A percentile compares a stretch with the other conserved stretches of the same genome.
Conservation (phyloP, 129 eudicot species). For the Flaveria bidentis region DNA sequence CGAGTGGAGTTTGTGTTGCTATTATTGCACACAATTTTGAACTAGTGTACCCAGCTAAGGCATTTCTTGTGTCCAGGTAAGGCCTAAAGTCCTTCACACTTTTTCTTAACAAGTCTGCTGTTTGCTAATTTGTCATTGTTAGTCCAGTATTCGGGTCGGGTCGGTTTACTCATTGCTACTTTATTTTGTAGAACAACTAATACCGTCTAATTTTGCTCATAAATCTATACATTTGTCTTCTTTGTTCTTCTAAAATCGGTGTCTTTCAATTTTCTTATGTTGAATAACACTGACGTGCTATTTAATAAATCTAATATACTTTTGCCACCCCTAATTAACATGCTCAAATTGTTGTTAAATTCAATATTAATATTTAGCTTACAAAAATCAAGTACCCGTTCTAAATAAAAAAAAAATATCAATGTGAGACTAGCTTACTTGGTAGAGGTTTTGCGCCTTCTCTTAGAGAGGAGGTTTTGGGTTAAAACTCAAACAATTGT, state of each 20-base stretch:
- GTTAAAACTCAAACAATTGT: too few relatives aligned
- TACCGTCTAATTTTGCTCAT: too few relatives aligned
- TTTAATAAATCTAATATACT: neutral
- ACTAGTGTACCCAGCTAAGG: neutral
- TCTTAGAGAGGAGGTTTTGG: too few relatives aligned
- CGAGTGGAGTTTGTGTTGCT: neutral
- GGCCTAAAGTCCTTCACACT: neutral
- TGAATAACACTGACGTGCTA: too few relatives aligned
- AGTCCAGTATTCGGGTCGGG: neutral
- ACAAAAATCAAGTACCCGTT: neutral
- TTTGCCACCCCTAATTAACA: neutral
- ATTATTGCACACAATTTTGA: neutral
- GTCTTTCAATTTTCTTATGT: too few relatives aligned
- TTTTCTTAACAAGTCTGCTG: neutral
- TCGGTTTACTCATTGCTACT: neutral
- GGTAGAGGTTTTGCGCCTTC: too few relatives aligned
- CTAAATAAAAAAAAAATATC: too few relatives aligned
- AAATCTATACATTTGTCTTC: too few relatives aligned
- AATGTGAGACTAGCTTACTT: too few relatives aligned
- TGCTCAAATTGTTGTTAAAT: neutral
- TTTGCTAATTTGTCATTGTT: neutral
- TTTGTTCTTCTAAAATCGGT: too few relatives aligned
- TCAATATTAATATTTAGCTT: neutral
- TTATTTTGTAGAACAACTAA: neutral
- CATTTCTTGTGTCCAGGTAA: slow-evolving; percentile 22